Evolutionary conservation across 805 yeast genomes (phyloP).

Genomic region (Cyberlindnera mycetangii): DNA sequence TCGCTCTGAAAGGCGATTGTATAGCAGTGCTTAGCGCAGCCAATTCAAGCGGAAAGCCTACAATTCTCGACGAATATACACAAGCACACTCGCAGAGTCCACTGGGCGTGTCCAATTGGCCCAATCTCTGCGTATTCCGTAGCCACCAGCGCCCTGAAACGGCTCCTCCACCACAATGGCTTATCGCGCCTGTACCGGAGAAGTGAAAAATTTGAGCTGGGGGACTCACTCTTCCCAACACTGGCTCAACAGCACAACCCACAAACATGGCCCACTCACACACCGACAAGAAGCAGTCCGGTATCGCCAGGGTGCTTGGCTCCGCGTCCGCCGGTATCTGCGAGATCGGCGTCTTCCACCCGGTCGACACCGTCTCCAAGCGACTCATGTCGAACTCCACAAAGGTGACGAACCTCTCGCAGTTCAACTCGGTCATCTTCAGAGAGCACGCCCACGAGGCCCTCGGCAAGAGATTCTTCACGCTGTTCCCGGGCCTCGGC

Average conservation of each 20-base stretch:
- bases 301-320: constrained; percentile 85
- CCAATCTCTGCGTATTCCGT: too few species aligned
- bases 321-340: constrained; percentile 97
- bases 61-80: too few species aligned
- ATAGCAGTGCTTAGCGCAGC: too few species aligned
- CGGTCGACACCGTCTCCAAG: constrained; percentile 96
- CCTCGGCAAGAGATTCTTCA: constrained; percentile 64
- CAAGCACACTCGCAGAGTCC: too few species aligned
- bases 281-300: constrained; percentile 81
- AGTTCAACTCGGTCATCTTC: constrained; percentile 85
- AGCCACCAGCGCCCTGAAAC: background rate
- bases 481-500: constrained; percentile 96
- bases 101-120: too few species aligned
- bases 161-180: background rate
- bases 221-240: background rate
- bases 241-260: background rate
- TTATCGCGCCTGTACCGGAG: constrained; percentile 1
- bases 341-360: constrained; percentile 96
- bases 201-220: constrained; percentile 4
- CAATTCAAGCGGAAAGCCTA: too few species aligned
- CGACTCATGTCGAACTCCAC: constrained; percentile 86
- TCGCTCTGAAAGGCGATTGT: too few species aligned
- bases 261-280: constrained; percentile 25
- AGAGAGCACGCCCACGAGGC: constrained; percentile 74
- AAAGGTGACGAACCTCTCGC: constrained; percentile 56